Percentiles rank a stretch among this genome's conserved stretches.
These are phyloP conservation scores for Kwoniella botswanensis DNA, from an alignment of 768 basidiomycete genomes.

Conservation along the genomic window DNA sequence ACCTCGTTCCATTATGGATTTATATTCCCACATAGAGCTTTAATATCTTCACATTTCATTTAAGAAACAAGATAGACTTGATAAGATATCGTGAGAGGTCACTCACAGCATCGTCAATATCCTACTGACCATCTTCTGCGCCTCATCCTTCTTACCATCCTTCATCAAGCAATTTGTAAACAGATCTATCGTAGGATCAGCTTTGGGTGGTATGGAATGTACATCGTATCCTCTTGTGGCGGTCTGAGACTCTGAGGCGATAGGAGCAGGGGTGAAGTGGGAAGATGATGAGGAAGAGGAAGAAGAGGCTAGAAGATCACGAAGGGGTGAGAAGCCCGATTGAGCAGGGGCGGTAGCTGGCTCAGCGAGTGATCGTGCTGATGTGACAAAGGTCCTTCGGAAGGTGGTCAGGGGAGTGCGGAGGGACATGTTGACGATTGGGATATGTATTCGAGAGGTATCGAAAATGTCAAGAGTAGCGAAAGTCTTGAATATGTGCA, in stretches of 20 bases:
- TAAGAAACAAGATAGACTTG: not conserved
- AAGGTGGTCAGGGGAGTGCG: slow-evolving; percentile 6
- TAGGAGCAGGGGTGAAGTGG: slow-evolving; percentile 5
- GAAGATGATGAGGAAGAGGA: slow-evolving; percentile 16
- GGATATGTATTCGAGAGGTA: not conserved
- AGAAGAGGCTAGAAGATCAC: slow-evolving; percentile 21
- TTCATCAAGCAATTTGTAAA: slow-evolving; percentile 57
- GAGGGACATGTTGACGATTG: slow-evolving; percentile 20
- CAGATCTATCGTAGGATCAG: slow-evolving; percentile 53
- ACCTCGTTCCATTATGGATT: too few species aligned
- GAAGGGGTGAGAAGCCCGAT: slow-evolving; percentile 24
- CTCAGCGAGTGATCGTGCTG: not conserved
- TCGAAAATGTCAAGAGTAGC: not conserved
- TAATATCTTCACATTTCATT: too few species aligned
- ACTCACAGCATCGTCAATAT: slow-evolving; percentile 51
- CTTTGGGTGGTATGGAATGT: slow-evolving; percentile 44
- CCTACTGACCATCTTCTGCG: slow-evolving; percentile 42
- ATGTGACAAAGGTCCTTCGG: slow-evolving; percentile 4
- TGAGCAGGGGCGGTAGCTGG: slow-evolving; percentile 1
- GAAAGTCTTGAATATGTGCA: not conserved
- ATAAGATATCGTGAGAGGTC: not conserved
- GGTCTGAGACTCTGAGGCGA: slow-evolving; percentile 4
- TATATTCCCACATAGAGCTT: too few species aligned
- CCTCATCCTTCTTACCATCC: slow-evolving; percentile 55
- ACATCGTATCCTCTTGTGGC: slow-evolving; percentile 43